These are phyloP conservation scores for Liriodendron chinense DNA, from an alignment of 164 flowering plant species.

Conservation along the genomic window DNA sequence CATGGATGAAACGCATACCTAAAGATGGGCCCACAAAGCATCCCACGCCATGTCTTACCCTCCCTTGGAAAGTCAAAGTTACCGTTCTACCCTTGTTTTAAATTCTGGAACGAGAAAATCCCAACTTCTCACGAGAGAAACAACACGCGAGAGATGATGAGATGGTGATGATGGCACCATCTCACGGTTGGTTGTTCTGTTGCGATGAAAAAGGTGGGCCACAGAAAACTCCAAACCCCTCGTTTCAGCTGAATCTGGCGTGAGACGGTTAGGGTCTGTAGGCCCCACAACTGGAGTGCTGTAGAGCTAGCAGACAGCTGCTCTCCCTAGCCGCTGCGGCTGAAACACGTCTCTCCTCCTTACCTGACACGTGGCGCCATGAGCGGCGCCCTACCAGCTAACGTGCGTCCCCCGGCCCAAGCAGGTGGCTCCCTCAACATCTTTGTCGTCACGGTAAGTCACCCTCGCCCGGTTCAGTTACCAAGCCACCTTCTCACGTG, in stretches of 20 bases:
- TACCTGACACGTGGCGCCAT: not conserved
- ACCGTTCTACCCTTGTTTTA: too few species aligned
- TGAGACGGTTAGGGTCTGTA: not conserved
- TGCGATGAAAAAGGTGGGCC: conserved; percentile 5
- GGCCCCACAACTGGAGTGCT: not conserved
- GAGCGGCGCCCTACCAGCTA: not conserved
- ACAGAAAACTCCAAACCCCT: not conserved
- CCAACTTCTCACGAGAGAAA: too few species aligned
- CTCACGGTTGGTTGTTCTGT: conserved; percentile 4
- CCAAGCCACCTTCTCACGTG: conserved; percentile 1
- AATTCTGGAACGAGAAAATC: too few species aligned
- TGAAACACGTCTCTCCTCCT: not conserved
- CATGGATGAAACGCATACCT: too few species aligned
- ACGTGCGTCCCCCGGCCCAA: not conserved
- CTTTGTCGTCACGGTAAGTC: conserved; percentile 10
- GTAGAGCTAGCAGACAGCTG: not conserved
- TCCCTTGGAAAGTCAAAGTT: too few species aligned
- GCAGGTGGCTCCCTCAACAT: not conserved
- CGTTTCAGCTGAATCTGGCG: not conserved
- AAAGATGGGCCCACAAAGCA: too few species aligned
- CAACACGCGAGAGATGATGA: not conserved
- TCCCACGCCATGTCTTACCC: too few species aligned
- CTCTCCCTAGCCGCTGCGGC: not conserved
- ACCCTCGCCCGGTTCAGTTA: not conserved
- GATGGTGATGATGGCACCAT: conserved; percentile 1